Conservation (phyloP, 2,329 filamentous ascomycete species). For the Proliferodiscus dingleyae region DNA sequence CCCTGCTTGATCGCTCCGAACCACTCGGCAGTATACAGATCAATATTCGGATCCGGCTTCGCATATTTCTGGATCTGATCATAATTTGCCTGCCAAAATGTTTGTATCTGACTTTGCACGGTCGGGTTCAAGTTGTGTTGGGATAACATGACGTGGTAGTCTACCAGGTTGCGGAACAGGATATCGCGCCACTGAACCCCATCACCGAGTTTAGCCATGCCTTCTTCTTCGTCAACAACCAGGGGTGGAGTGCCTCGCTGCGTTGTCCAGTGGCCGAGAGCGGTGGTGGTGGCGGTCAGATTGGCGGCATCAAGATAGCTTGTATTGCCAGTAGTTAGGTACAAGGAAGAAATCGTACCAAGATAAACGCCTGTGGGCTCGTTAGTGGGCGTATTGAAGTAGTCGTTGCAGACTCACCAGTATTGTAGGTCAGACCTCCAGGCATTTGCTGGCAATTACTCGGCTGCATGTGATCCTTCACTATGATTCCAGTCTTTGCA, state of each 20-base stretch:
- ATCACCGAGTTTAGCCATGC: conserved; percentile 2
- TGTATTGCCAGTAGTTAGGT: conserved; percentile 7
- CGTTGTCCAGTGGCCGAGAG: conserved; percentile 3
- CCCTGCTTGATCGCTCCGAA: conserved; percentile 4
- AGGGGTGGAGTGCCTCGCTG: background rate
- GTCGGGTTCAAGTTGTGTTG: background rate
- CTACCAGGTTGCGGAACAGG: conserved; percentile 9
- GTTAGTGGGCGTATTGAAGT: background rate
- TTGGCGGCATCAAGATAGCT: conserved; percentile 9
- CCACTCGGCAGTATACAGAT: conserved; percentile 12
- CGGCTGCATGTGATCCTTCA: conserved; percentile 3
- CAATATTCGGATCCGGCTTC: background rate
- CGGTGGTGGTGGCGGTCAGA: conserved; percentile 1
- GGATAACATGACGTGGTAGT: conserved; percentile 5
- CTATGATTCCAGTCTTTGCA: conserved; percentile 6
- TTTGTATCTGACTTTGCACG: conserved; percentile 1
- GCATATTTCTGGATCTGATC: conserved; percentile 14
- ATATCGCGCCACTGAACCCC: conserved; percentile 9
- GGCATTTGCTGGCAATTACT: conserved; percentile 4
- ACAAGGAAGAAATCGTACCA: conserved; percentile 11
- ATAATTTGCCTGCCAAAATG: conserved; percentile 11
- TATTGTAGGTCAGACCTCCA: conserved; percentile 15
- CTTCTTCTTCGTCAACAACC: conserved; percentile 4
- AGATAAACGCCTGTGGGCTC: conserved; percentile 9
- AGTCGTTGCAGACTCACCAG: background rate